Conservation (phyloP, 805 yeast species). For the Ogataea trehaloabstinens region DNA sequence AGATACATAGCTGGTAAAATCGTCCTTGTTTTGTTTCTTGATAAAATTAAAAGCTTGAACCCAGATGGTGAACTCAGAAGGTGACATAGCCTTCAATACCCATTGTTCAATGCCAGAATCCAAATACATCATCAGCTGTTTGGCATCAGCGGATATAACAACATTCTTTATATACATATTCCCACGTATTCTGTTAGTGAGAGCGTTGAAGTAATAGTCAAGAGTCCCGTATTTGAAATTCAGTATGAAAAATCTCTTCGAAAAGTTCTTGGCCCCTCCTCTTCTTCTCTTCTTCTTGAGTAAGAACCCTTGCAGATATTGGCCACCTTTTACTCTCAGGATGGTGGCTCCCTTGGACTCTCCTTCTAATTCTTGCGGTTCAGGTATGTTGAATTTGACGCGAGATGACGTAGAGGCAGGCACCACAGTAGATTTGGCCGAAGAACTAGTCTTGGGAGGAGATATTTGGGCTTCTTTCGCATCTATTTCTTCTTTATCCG, state of each 20-base stretch:
- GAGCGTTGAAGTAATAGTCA: conserved; percentile 72
- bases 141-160: conserved; percentile 75
- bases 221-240: conserved; percentile 81
- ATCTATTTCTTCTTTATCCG: conserved; percentile 7
- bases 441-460: background rate
- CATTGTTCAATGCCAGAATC: conserved; percentile 96
- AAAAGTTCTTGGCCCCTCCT: conserved; percentile 82
- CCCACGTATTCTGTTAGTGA: conserved; percentile 76
- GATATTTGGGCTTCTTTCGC: background rate
- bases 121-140: conserved; percentile 65
- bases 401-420: conserved; percentile 14
- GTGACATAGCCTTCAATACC: conserved; percentile 71
- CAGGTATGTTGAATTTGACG: conserved; percentile 29
- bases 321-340: conserved; percentile 56
- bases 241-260: conserved; percentile 78
- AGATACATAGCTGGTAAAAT: conserved; percentile 4
- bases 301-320: conserved; percentile 73
- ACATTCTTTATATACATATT: conserved; percentile 85
- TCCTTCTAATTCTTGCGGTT: conserved; percentile 9
- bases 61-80: conserved; percentile 77
- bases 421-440: conserved; percentile 1
- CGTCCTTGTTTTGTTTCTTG: conserved; percentile 29
- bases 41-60: conserved; percentile 67
- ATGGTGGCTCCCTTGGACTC: conserved; percentile 27
- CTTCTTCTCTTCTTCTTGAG: conserved; percentile 70